A percentile compares a stretch with the other conserved stretches of the same genome.
Conservation (phyloP, 768 basidiomycete genomes). For the Suillus occidentalis region DNA sequence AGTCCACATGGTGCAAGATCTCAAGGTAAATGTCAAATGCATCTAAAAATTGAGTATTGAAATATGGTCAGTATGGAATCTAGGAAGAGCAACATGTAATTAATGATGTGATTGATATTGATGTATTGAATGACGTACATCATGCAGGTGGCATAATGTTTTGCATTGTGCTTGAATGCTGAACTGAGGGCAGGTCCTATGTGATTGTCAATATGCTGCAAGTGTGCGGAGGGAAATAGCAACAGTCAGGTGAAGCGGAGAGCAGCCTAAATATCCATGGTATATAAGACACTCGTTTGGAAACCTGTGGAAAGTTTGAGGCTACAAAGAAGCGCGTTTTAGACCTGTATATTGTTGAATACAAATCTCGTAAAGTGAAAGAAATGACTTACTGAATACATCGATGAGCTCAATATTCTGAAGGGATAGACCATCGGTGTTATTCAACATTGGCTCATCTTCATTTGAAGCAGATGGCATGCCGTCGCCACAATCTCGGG, state of each 20-base stretch:
- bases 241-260: neutral
- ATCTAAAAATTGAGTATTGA: neutral
- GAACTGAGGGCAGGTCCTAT: constrained; percentile 10
- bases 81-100: neutral
- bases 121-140: neutral
- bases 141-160: constrained; percentile 6
- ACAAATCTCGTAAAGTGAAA: neutral
- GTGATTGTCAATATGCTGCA: constrained; percentile 6
- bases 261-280: neutral
- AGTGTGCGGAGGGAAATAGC: constrained; percentile 19
- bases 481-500: neutral
- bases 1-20: constrained; percentile 9
- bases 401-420: constrained; percentile 1
- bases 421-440: neutral
- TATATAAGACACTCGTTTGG: neutral
- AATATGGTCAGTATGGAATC: neutral
- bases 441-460: neutral
- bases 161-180: constrained; percentile 12
- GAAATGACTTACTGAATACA: neutral
- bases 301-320: neutral
- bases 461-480: constrained; percentile 1
- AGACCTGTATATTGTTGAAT: neutral
- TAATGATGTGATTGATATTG: neutral
- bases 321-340: neutral
- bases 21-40: constrained; percentile 16